Conservation (phyloP, 495 filamentous ascomycete species). For the Aspergillus campestris region DNA sequence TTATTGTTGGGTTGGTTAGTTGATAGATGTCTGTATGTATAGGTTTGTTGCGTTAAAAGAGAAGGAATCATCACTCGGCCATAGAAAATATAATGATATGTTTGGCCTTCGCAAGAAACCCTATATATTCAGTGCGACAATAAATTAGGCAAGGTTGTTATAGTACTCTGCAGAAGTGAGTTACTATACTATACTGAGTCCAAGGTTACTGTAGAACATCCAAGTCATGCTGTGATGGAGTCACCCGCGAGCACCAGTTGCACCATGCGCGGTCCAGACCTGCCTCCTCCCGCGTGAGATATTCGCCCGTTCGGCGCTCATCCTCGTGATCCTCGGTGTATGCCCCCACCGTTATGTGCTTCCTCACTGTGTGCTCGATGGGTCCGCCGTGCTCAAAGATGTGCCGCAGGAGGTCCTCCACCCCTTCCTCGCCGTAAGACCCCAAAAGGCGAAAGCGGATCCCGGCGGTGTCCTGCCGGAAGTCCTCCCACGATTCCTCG, state of each 20-base stretch:
- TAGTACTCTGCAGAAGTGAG: too few relatives aligned
- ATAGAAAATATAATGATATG: too few relatives aligned
- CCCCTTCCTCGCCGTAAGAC: conserved; percentile 33
- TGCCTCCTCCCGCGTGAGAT: conserved; percentile 58
- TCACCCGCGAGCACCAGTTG: conserved; percentile 42
- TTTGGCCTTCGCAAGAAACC: too few relatives aligned
- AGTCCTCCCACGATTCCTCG: conserved; percentile 57
- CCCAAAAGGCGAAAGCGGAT: conserved; percentile 25
- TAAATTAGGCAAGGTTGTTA: too few relatives aligned
- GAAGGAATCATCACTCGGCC: too few relatives aligned
- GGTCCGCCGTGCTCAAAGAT: conserved; percentile 79
- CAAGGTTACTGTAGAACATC: not conserved
- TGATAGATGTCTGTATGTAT: conserved; percentile 3
- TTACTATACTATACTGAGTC: too few relatives aligned
- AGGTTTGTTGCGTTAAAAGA: too few relatives aligned
- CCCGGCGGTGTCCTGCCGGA: conserved; percentile 77
- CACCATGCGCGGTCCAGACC: conserved; percentile 42
- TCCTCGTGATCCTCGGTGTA: conserved; percentile 78
- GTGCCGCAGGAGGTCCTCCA: conserved; percentile 74
- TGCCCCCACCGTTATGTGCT: conserved; percentile 66
- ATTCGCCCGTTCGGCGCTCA: conserved; percentile 52
- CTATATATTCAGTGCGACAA: too few relatives aligned
- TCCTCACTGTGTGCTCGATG: conserved; percentile 73
- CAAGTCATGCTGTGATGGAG: conserved; percentile 25
- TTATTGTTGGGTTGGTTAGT: too few relatives aligned